Evolutionary conservation across 495 filamentous ascomycete species (phyloP).

Genomic region (Penicillium angulare): DNA sequence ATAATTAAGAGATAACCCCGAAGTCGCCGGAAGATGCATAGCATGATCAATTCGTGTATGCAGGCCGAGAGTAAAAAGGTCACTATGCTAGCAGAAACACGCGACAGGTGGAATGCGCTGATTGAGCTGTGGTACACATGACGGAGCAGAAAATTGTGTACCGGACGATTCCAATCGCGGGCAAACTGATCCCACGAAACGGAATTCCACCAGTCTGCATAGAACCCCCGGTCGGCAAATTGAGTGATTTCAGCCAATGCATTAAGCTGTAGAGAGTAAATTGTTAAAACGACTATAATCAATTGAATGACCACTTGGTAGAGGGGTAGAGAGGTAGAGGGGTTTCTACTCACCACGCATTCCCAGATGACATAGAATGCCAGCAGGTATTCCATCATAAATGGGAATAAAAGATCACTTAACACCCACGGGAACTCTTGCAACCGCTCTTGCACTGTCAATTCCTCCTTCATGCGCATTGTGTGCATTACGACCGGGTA

Average conservation of each 20-base stretch:
- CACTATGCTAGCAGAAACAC: conserved; percentile 66
- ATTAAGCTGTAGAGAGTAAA: conserved; percentile 49
- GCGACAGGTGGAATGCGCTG: conserved; percentile 64
- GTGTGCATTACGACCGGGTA: conserved; percentile 68
- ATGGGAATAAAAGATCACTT: conserved; percentile 67
- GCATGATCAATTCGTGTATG: conserved; percentile 75
- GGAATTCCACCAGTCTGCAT: conserved; percentile 70
- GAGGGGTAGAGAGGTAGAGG: no score
- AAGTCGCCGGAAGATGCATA: conserved; percentile 73
- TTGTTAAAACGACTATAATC: not conserved
- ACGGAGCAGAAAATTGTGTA: conserved; percentile 69
- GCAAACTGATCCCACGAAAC: conserved; percentile 57
- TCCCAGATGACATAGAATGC: conserved; percentile 73
- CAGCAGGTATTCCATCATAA: conserved; percentile 71
- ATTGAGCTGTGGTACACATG: conserved; percentile 77
- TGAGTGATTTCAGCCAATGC: conserved; percentile 68
- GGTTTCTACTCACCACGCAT: conserved; percentile 50
- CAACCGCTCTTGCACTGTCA: conserved; percentile 58
- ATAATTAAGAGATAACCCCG: conserved; percentile 67
- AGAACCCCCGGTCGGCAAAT: conserved; percentile 78
- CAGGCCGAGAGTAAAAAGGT: conserved; percentile 70
- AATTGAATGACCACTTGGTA: no score
- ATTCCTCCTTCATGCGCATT: conserved; percentile 59
- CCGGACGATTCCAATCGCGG: conserved; percentile 71
- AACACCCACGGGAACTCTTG: conserved; percentile 67